Base-by-base conservation (phyloP, 768 basidiomycete genomes). In the Leccinum imitatum region DNA sequence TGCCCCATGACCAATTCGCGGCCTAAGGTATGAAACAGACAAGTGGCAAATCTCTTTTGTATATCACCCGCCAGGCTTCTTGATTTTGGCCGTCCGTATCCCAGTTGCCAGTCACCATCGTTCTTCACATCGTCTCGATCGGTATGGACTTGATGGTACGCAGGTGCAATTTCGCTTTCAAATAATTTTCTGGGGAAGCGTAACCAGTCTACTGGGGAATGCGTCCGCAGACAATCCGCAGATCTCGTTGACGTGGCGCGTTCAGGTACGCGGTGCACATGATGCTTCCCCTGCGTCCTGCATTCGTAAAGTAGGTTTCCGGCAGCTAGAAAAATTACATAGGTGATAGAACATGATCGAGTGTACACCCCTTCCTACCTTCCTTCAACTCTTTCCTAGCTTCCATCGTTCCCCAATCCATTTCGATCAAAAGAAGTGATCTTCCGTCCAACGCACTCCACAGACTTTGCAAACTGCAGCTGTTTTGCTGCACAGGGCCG, bases 381-480 rank as follows among this genome's bases (percentile, higher is more conserved):
- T 25, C 25, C 25, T 25, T 25, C 51, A 69, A 17, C 37, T 67
- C 19, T 50, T 62, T 50, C 33, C 58, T 3, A 76, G 35, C 50
- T 75, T 81, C 37, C 73, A 71, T 30, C 80, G 69, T 80, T 81
- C 80, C 80, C 80, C 21, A 71, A 60, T 13, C 69, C 72, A 4
- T 25, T 35, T n/a, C 65, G 60, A n/a, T 65, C 68, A 9, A 62
- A 25, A 6, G 71, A 66, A 13, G 70, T 67, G 59, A 82, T 88
- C 73, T 91, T 95, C 58, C 93, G 80, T 77, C 97, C 97, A 35
- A 97, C 87, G 59, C 89, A 91, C 68, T 92, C 89, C 33, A 95
- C 39, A 98, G 25, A 25, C 25, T 25, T 25, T 25, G 25, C 25
- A 25, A 25, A 25, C 25, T 25, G 4, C 25, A 1, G 25, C 25